Evolutionary conservation across 345 rosid genomes (phyloP), one percentile per base, ranked within the genome.

Genomic region (Hibiscus tridactylites): DNA sequence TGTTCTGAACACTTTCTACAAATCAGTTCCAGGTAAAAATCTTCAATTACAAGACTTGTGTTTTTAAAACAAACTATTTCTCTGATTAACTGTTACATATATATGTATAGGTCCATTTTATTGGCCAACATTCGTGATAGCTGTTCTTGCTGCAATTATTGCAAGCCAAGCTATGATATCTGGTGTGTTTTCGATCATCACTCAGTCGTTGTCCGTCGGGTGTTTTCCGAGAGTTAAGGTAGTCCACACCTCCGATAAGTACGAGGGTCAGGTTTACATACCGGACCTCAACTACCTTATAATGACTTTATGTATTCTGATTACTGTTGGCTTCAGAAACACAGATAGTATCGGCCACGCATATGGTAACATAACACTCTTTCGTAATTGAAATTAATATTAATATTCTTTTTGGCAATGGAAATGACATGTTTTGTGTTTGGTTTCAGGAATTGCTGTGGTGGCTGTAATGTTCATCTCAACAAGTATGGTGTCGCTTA

Each of bases 131-230:
- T 58, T 58, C 33, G 31, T 58, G 31, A 2, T 58, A 24, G 33
- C 33, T 4, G 61, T 58, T 58, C 31, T 24, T 3, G 61, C 61
- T 26, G 29, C 61, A 2, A 21, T 58, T 58, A 58, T 58, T 24
- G 61, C 61, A 9, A 58, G 61, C 61, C 61, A 58, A 24, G 61
- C 61, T 21, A 57, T 57, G 61, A 10, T 58, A 58, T 58, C 61
- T 24, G 61, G 15, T 21, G 61, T 24, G 1, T 58, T 58, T 58
- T 58, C 61, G 24, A 58, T 58, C 2, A 24, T 58, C 61, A 21
- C 61, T 58, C 61, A 58, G 6, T 58, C 33, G 33, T 24, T 58
- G 26, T 21, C 61, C 1, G 26, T 58, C 11, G 61, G 33, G 13
- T 58, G 61, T 21, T 58, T 58, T 58, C 61, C 61, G 26, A 58